Percentiles rank a stretch among this genome's conserved stretches.
These are phyloP conservation scores for Pichia sp. DNA, from an alignment of 1,139 yeast species.

Conservation along the genomic window DNA sequence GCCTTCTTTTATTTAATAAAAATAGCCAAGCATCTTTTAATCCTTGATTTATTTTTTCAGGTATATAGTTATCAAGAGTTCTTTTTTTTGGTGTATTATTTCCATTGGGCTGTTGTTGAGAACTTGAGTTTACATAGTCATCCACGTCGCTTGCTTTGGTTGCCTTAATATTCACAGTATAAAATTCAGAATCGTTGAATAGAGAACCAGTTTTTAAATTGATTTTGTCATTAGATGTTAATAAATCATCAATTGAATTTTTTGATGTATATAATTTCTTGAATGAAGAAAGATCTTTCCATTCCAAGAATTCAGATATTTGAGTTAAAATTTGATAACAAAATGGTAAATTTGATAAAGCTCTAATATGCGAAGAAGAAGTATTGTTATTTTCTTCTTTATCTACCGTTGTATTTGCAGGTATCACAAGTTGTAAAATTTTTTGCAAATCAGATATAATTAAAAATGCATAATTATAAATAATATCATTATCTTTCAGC, in stretches of 20 bases:
- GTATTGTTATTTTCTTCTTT: not conserved
- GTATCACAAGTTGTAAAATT: conserved; percentile 49
- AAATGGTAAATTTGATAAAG: conserved; percentile 43
- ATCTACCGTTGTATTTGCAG: conserved; percentile 29
- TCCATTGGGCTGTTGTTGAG: not conserved
- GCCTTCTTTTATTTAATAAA: conserved; percentile 40
- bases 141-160: conserved; percentile 17
- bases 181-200: conserved; percentile 25
- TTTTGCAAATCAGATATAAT: conserved; percentile 38
- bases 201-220: conserved; percentile 33
- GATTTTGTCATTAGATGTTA: conserved; percentile 34
- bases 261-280: conserved; percentile 29
- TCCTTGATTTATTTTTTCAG: conserved; percentile 12
- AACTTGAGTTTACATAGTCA: conserved; percentile 13
- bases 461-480: conserved; percentile 37
- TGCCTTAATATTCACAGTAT: conserved; percentile 5
- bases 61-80: conserved; percentile 8
- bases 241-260: conserved; percentile 21
- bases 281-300: conserved; percentile 17
- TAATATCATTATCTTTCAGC: conserved; percentile 10
- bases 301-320: conserved; percentile 21
- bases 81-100: not conserved
- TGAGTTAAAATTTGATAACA: conserved; percentile 31
- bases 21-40: conserved; percentile 40
- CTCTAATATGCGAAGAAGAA: conserved; percentile 5